phyloP scores from a whole-genome alignment of 176 grass and related monocot genomes.

The Eragrostis nindensis region DNA sequence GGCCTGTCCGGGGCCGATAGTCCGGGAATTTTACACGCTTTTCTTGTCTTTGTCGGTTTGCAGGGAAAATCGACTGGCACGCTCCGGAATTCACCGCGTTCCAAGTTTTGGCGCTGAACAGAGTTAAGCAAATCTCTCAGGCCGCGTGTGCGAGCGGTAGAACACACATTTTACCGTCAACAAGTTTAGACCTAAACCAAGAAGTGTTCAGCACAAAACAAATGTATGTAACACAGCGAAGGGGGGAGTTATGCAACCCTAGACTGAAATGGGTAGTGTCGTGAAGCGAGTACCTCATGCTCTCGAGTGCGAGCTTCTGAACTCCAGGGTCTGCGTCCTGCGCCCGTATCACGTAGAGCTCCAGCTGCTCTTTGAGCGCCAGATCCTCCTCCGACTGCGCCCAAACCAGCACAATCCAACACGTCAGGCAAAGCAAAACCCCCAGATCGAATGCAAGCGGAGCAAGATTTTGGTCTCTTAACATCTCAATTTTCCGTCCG shows the following conservation, averaged over 20 bases:
- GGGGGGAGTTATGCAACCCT: background rate
- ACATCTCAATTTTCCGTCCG: background rate
- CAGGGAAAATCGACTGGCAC: too few species aligned
- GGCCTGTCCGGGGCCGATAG: too few species aligned
- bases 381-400: slow-evolving; percentile 93
- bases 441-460: slow-evolving; percentile 6
- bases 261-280: background rate
- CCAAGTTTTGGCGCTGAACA: too few species aligned
- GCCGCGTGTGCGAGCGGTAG: too few species aligned
- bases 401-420: background rate
- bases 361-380: slow-evolving; percentile 90
- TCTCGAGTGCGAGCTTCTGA: slow-evolving; percentile 92
- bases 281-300: slow-evolving; percentile 70
- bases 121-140: too few species aligned
- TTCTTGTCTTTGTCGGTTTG: too few species aligned
- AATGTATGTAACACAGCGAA: background rate
- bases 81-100: too few species aligned
- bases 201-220: background rate
- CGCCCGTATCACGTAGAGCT: slow-evolving; percentile 83
- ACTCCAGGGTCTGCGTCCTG: slow-evolving; percentile 83
- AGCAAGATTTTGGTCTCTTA: background rate
- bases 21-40: too few species aligned
- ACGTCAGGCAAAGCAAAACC: slow-evolving; percentile 10
- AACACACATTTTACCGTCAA: too few species aligned
- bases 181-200: background rate